Conservation (phyloP, 2,329 filamentous ascomycete genomes). For the Cladosporium sp. region DNA sequence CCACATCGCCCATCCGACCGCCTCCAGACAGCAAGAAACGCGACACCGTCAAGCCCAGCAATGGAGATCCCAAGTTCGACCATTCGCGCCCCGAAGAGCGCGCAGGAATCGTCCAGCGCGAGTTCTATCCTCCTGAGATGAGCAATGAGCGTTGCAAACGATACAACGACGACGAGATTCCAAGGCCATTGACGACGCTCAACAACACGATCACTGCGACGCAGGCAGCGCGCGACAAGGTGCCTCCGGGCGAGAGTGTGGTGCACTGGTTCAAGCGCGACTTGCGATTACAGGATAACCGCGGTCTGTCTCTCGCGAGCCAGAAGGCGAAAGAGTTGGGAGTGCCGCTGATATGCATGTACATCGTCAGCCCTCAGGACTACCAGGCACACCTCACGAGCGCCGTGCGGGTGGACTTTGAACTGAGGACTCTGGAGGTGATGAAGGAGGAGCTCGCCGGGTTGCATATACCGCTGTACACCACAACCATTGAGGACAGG, state of each 20-base stretch:
- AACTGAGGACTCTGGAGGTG: slow-evolving; percentile 62
- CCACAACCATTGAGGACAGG: slow-evolving; percentile 64
- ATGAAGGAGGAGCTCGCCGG: slow-evolving; percentile 61
- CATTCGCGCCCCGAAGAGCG: slow-evolving; percentile 31
- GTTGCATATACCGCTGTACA: slow-evolving; percentile 69
- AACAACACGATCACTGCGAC: slow-evolving; percentile 58
- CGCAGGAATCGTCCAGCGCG: slow-evolving; percentile 40
- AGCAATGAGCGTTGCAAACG: slow-evolving; percentile 68
- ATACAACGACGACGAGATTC: slow-evolving; percentile 64
- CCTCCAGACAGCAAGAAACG: slow-evolving; percentile 20
- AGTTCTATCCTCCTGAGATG: slow-evolving; percentile 84
- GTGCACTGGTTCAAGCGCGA: slow-evolving; percentile 92
- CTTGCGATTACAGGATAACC: slow-evolving; percentile 68
- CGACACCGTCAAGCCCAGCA: slow-evolving; percentile 3
- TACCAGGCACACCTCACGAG: slow-evolving; percentile 73
- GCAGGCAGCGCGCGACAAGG: slow-evolving; percentile 43
- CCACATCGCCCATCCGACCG: slow-evolving; percentile 26
- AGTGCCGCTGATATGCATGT: slow-evolving; percentile 68
- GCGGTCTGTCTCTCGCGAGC: slow-evolving; percentile 59
- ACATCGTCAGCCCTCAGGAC: slow-evolving; percentile 76
- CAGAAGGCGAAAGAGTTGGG: slow-evolving; percentile 59
- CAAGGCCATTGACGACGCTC: slow-evolving; percentile 67
- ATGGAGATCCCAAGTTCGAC: slow-evolving; percentile 22
- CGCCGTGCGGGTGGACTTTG: slow-evolving; percentile 71
- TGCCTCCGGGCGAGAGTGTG: slow-evolving; percentile 55